Evolutionary conservation across 495 filamentous ascomycete species (phyloP).

Genomic region (Penicillium cataractarum): DNA sequence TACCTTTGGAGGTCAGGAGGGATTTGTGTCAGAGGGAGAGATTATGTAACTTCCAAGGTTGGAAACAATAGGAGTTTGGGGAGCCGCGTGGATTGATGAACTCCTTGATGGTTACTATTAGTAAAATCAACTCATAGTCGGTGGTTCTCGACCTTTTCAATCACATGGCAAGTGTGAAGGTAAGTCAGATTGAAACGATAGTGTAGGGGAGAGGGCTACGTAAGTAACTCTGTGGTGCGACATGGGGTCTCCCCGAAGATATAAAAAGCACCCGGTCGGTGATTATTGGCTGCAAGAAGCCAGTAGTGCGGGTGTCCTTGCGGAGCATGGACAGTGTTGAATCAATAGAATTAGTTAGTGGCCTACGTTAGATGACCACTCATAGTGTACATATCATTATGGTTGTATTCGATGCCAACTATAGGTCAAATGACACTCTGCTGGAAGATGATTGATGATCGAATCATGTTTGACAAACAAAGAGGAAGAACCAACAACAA

Average conservation of each 20-base stretch:
- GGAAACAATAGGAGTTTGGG: neutral
- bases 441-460: neutral
- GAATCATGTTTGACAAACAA: neutral
- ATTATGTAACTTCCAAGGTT: neutral
- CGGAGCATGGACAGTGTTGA: neutral
- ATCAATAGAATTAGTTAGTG: too few relatives aligned
- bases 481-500: neutral
- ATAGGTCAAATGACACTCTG: neutral
- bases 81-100: neutral
- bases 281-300: conserved; percentile 5
- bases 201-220: neutral
- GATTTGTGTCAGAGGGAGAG: neutral
- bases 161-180: neutral
- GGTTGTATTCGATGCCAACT: too few relatives aligned
- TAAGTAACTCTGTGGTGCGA: neutral
- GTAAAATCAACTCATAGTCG: too few relatives aligned
- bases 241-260: neutral
- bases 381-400: too few relatives aligned
- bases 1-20: neutral
- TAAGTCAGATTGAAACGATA: neutral
- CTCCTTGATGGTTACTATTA: neutral
- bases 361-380: too few relatives aligned
- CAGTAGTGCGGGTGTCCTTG: conserved; percentile 4
- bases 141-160: neutral
- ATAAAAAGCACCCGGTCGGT: conserved; percentile 1